Base-by-base conservation (phyloP, 345 rosid species). In the Lepidium didymum region DNA sequence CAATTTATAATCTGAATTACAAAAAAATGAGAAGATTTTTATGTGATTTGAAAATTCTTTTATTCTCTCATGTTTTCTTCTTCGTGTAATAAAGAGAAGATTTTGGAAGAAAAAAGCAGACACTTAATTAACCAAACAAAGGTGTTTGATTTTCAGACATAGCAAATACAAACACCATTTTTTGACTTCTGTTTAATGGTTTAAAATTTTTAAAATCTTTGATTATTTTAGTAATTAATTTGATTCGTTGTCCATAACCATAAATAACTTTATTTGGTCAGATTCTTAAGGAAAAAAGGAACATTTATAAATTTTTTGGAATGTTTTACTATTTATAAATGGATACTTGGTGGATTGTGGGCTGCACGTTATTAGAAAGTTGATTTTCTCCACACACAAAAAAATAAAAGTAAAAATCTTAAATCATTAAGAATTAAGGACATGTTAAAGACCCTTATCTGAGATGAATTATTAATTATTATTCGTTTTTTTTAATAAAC, bases 221-320 rank as follows among this genome's bases (percentile, higher is more conserved):
- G 53, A 56, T 72, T 70, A 72, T 58, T 50, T 41, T 73, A 73
- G 72, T 66, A 42, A 51, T 27, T 34, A 42, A 59, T 51, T 34
- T 52, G 72, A 59, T 51, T 59, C 72, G 72, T 73, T 73, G 67
- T 73, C 72, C 77, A 73, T 73, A 73, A 56, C 56, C 67, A 50
- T 65, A 40, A 73, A 47, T 61, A 41, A 73, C 59, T 66, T 56
- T 65, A 21, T 64, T 33, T 56, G 37, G 21, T 72, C 66, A 72
- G 53, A 64, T 64, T 64, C 38, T 73, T 57, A 0, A 14, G 58
- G 54, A 7, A 15, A 19, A 54, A 40, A 37, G 21, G 10, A 1
- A 63, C 16, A 4, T 8, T 36, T 42, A 27, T 44, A 15, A 36
- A 7, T 68, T 1, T 29, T 5, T 45, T 72, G 50, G 42, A 64